Percentiles rank a stretch among this genome's conserved stretches.
These are phyloP conservation scores for Lachnellula willkommii DNA, from an alignment of 2,329 filamentous ascomycete species.

Conservation along the genomic window DNA sequence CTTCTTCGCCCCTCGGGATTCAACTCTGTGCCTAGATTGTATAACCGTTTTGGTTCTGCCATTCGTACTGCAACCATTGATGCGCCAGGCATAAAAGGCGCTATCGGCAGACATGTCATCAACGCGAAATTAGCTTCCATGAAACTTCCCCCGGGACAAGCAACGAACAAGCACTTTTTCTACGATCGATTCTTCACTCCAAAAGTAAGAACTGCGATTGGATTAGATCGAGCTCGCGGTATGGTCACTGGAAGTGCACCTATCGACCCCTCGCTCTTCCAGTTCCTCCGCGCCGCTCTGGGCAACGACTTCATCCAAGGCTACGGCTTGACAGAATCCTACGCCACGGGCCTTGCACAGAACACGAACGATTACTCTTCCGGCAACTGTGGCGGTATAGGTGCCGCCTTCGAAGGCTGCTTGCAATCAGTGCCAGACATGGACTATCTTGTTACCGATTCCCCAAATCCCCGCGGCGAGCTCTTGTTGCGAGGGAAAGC, in stretches of 20 bases:
- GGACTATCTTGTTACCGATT: conserved; percentile 84
- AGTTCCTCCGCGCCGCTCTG: conserved; percentile 81
- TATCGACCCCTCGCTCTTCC: conserved; percentile 79
- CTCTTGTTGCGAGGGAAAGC: conserved; percentile 75
- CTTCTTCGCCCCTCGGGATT: conserved; percentile 75
- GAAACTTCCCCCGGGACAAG: conserved; percentile 63
- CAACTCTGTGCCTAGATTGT: conserved; percentile 84
- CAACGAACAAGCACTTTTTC: conserved; percentile 71
- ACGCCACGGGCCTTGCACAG: conserved; percentile 71
- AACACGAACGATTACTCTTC: conserved; percentile 62
- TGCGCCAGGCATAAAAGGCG: conserved; percentile 71
- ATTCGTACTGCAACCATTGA: conserved; percentile 76
- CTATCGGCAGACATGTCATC: conserved; percentile 74
- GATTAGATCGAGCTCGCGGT: conserved; percentile 64
- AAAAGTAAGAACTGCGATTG: conserved; percentile 79
- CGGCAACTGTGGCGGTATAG: conserved; percentile 76
- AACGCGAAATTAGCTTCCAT: conserved; percentile 74
- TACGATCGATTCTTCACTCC: conserved; percentile 87
- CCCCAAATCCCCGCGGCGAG: conserved; percentile 85
- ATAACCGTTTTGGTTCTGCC: conserved; percentile 80
- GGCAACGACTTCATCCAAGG: conserved; percentile 77
- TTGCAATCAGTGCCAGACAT: conserved; percentile 86
- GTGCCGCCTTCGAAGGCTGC: conserved; percentile 66
- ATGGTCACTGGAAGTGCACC: conserved; percentile 90
- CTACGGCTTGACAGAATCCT: conserved; percentile 91